phyloP scores from a whole-genome alignment of 371 early-diverging fungal genomes.

The Mucor indicus region DNA sequence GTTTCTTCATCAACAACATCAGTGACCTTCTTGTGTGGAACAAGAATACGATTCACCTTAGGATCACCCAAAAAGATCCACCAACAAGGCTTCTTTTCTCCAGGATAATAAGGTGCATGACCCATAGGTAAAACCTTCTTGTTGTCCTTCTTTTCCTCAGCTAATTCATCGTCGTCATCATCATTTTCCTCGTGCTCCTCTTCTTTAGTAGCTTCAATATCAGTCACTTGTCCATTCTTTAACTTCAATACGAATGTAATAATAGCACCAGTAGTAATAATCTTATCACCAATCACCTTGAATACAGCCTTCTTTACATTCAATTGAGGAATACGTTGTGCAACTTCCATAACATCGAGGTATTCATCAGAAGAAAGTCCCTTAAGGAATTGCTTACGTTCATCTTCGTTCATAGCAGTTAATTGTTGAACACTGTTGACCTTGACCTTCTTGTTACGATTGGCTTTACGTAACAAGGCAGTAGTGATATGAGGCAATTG shows the following conservation, averaged over 20 bases:
- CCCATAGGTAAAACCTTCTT: constrained; percentile 36
- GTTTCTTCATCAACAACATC: constrained; percentile 71
- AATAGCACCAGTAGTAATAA: constrained; percentile 76
- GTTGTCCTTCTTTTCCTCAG: constrained; percentile 16
- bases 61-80: constrained; percentile 90
- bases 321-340: constrained; percentile 73
- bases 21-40: constrained; percentile 73
- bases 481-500: constrained; percentile 79
- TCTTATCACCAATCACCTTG: constrained; percentile 75
- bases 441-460: constrained; percentile 27
- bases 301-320: constrained; percentile 75
- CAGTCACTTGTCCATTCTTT: constrained; percentile 32
- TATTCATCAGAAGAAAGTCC: constrained; percentile 54
- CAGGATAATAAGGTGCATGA: constrained; percentile 70
- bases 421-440: constrained; percentile 60
- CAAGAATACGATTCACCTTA: constrained; percentile 79
- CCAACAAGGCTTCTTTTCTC: constrained; percentile 85
- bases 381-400: constrained; percentile 61
- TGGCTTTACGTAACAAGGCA: constrained; percentile 35
- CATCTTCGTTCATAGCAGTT: constrained; percentile 60
- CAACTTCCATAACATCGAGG: constrained; percentile 69
- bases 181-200: constrained; percentile 41
- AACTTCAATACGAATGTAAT: constrained; percentile 73
- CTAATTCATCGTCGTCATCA: constrained; percentile 26
- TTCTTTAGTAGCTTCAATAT: constrained; percentile 23